A percentile compares a stretch with the other conserved stretches of the same genome.
phyloP scores from a whole-genome alignment of 345 rosid genomes.

The Kernera saxatilis region DNA sequence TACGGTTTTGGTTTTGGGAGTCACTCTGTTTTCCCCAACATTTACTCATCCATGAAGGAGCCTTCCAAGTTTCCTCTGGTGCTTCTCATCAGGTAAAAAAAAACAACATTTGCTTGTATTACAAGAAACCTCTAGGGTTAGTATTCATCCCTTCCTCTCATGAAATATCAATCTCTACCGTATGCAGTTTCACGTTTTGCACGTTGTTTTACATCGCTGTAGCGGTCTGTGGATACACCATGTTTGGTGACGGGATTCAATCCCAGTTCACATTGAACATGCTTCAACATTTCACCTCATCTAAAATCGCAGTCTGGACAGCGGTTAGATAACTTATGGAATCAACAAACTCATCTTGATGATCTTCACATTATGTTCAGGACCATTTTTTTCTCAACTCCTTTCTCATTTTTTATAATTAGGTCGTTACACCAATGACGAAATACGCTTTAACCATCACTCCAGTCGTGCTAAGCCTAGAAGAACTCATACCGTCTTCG shows the following conservation, averaged over 20 bases:
- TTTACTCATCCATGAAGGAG: constrained; percentile 73
- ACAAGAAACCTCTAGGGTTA: not conserved
- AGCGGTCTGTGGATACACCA: constrained; percentile 61
- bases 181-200: constrained; percentile 56
- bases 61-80: constrained; percentile 53
- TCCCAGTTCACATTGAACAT: constrained; percentile 80
- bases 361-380: too few relatives aligned
- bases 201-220: constrained; percentile 42
- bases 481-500: constrained; percentile 60
- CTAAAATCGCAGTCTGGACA: constrained; percentile 65
- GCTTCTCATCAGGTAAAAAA: constrained; percentile 42
- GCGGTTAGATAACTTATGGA: constrained; percentile 35
- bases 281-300: constrained; percentile 50
- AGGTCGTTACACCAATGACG: constrained; percentile 68
- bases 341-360: not conserved
- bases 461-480: constrained; percentile 62
- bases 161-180: not conserved
- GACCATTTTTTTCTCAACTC: not conserved
- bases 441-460: constrained; percentile 70
- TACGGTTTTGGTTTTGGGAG: constrained; percentile 55
- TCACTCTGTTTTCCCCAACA: constrained; percentile 72
- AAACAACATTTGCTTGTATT: not conserved
- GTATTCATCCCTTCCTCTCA: too few relatives aligned
- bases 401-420: not conserved
- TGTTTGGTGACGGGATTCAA: constrained; percentile 63